Evolutionary conservation across 129 eudicot species (phyloP).

Genomic region (Ambrosia artemisiifolia): DNA sequence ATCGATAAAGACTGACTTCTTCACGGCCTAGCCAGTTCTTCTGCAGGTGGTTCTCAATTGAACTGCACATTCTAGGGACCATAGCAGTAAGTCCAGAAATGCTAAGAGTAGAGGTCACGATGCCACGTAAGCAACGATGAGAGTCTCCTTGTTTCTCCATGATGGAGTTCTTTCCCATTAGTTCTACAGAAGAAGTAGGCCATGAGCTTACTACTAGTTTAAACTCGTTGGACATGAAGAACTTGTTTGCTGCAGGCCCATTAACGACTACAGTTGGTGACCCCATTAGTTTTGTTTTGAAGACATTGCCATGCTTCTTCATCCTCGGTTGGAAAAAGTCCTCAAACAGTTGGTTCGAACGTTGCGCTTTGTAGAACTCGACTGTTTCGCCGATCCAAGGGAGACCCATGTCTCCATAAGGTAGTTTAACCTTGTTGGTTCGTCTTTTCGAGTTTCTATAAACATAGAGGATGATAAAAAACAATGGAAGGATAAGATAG

Average conservation of each 20-base stretch:
- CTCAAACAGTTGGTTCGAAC: conserved; percentile 48
- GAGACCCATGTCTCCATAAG: conserved; percentile 66
- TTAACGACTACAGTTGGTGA: conserved; percentile 67
- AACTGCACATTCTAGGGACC: conserved; percentile 69
- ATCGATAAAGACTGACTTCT: conserved; percentile 42
- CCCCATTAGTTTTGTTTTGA: conserved; percentile 85
- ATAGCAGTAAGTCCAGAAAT: conserved; percentile 40
- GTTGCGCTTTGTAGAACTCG: conserved; percentile 67
- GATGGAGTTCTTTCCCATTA: conserved; percentile 71
- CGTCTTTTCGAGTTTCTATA: not conserved
- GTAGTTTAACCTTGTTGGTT: conserved; percentile 34
- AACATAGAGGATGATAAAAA: conserved; percentile 31
- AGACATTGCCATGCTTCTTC: conserved; percentile 47
- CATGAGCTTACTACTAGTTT: conserved; percentile 81
- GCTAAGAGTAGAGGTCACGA: conserved; percentile 52
- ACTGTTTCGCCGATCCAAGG: conserved; percentile 88
- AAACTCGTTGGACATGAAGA: conserved; percentile 79
- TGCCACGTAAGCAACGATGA: conserved; percentile 56
- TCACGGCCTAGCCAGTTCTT: conserved; percentile 43
- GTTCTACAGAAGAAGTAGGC: conserved; percentile 76
- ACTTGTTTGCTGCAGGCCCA: conserved; percentile 69
- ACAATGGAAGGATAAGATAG: not conserved
- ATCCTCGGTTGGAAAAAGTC: conserved; percentile 58
- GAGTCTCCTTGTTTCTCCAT: conserved; percentile 87
- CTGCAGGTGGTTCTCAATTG: conserved; percentile 44